Evolutionary conservation across 1,139 yeast species (phyloP).

Genomic region (Diutina siamensis): DNA sequence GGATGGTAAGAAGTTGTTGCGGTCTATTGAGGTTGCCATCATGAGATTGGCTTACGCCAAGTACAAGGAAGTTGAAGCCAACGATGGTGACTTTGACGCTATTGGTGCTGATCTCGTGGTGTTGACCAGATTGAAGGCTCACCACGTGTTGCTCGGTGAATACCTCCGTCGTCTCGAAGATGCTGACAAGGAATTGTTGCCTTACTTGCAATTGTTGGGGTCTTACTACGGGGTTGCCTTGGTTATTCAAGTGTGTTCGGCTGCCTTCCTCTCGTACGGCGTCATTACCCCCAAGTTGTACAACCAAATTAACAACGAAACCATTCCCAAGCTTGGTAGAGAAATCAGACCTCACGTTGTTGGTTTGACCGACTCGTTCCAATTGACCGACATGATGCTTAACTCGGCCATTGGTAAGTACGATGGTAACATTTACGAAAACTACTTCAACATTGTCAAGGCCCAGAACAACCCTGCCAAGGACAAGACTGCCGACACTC

Average conservation of each 20-base stretch:
- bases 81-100: slow-evolving; percentile 25
- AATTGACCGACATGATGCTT: slow-evolving; percentile 31
- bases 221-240: slow-evolving; percentile 16
- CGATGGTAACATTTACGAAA: slow-evolving; percentile 37
- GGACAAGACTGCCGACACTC: slow-evolving; percentile 31
- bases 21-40: slow-evolving; percentile 34
- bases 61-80: slow-evolving; percentile 22
- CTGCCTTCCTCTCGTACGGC: slow-evolving; percentile 28
- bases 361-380: slow-evolving; percentile 39
- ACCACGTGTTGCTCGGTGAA: slow-evolving; percentile 24
- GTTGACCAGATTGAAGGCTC: slow-evolving; percentile 27
- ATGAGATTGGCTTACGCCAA: slow-evolving; percentile 37
- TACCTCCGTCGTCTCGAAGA: slow-evolving; percentile 18
- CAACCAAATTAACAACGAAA: slow-evolving; percentile 20
- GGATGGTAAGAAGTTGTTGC: slow-evolving; percentile 22
- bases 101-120: slow-evolving; percentile 17
- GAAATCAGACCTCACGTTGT: slow-evolving; percentile 34
- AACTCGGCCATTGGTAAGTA: slow-evolving; percentile 33
- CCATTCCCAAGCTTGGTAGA: slow-evolving; percentile 24
- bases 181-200: slow-evolving; percentile 12
- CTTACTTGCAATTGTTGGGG: slow-evolving; percentile 15
- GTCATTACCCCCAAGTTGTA: slow-evolving; percentile 24
- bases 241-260: slow-evolving; percentile 26
- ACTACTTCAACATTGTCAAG: slow-evolving; percentile 31
- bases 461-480: slow-evolving; percentile 23